Evolutionary conservation across 768 basidiomycete genomes (phyloP), one percentile per base, ranked within the genome.

Genomic region (Trametes maxima): DNA sequence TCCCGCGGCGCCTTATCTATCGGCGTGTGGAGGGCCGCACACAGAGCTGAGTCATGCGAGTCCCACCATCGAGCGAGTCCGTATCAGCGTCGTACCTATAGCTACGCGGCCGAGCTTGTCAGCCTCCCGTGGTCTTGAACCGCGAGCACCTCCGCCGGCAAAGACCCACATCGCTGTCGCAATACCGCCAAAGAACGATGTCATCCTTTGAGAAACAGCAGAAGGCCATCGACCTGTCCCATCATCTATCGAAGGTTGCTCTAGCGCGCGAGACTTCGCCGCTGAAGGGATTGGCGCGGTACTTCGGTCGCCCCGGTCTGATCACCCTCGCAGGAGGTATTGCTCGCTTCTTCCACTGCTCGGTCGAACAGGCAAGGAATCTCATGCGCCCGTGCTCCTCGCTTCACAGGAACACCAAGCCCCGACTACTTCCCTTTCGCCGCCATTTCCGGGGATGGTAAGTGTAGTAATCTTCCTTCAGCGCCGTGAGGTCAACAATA

Each of bases 341-440:
- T 11, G 11, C 44, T 52, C 50, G 56, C 39, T 49, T 48, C 43
- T n/a, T 36, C 17, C 25, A 39, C 39, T 22, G 11, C 39, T 54
- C 13, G 28, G 44, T 10, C 39, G 13, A 3, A n/a, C 22, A 22
- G 36, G 22, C 43, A 49, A 5, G 25, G 3, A 33, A 48, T 11
- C 47, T 24, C 17, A 42, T 42, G 25, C 22, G 7, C 54, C 25
- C 24, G 10, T 37, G 21, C 39, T 52, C 8, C 19, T 13, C 17
- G 39, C 19, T n/a, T 16, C 24, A 35, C 42, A 87, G 89, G 89
- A 12, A 68, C 89, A 24, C 90, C 92, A 0, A 79, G 77, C 62
- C 84, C 89, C 8, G 80, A 79, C 0, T 87, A 86, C 70, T 93
- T 90, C 71, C 89, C 89, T 0, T 89, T 89, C 69, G 79, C 86